These are phyloP conservation scores for Pythium phragmiticola DNA, from an alignment of 352 stramenopile genomes.

Conservation along the genomic window DNA sequence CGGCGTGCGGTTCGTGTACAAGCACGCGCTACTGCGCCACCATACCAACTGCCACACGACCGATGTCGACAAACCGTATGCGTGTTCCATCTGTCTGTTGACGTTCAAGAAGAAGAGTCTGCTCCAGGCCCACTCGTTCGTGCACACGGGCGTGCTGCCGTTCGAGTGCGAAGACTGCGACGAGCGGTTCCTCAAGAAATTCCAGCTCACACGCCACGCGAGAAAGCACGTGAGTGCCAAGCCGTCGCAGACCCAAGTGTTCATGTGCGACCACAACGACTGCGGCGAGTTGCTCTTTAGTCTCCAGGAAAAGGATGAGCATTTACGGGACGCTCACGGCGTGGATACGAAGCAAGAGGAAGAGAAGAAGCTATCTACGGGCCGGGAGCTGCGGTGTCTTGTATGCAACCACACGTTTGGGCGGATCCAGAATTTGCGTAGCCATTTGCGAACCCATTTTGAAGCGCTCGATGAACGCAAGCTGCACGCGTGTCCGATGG, in stretches of 20 bases:
- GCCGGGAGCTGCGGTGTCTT: conserved; percentile 39
- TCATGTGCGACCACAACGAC: conserved; percentile 42
- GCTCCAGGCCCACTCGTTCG: conserved; percentile 71
- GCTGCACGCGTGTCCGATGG: conserved; percentile 55
- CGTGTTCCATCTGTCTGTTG: conserved; percentile 58
- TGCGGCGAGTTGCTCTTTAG: conserved; percentile 63
- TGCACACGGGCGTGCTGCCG: conserved; percentile 71
- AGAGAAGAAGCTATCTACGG: background rate
- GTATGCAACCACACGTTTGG: conserved; percentile 53
- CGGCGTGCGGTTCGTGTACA: conserved; percentile 59
- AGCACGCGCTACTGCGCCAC: conserved; percentile 62
- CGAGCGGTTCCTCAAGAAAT: conserved; percentile 62
- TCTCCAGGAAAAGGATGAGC: conserved; percentile 37
- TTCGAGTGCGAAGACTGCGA: conserved; percentile 69
- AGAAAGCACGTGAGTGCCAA: conserved; percentile 30
- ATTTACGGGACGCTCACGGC: conserved; percentile 38
- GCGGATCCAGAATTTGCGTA: conserved; percentile 55
- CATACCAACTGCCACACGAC: conserved; percentile 44
- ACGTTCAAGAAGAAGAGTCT: conserved; percentile 83
- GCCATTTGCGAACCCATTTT: conserved; percentile 62
- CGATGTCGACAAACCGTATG: conserved; percentile 36
- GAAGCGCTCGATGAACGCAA: conserved; percentile 64
- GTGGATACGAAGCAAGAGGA: background rate
- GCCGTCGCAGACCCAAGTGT: conserved; percentile 40
- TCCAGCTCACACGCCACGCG: conserved; percentile 51